These are phyloP conservation scores for Theileria luwenshuni DNA, from an alignment of 169 alveolate genomes.

Conservation along the genomic window DNA sequence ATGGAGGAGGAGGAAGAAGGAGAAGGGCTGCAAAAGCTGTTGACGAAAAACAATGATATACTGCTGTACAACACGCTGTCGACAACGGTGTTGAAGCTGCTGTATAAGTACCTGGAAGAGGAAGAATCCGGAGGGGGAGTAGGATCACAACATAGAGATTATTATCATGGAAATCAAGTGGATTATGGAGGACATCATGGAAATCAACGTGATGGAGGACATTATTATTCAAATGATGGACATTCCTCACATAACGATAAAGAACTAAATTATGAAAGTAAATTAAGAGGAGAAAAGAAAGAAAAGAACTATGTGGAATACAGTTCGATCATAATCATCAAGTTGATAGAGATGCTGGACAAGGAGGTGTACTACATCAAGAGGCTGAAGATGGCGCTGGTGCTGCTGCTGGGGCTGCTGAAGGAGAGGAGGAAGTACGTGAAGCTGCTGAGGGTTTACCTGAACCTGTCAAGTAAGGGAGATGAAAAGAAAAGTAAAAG, in stretches of 20 bases:
- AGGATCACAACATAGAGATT: too few species aligned
- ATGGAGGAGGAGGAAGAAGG: not conserved
- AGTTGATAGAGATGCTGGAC: slow-evolving; percentile 26
- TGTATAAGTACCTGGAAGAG: slow-evolving; percentile 8
- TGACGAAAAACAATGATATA: slow-evolving; percentile 45
- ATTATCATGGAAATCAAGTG: too few species aligned
- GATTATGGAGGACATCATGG: too few species aligned
- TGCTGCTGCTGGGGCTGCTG: slow-evolving; percentile 40
- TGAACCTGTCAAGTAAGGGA: slow-evolving; percentile 10
- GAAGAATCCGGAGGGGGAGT: not conserved
- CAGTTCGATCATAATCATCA: slow-evolving; percentile 36
- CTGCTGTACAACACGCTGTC: slow-evolving; percentile 64
- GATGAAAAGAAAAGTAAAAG: not conserved
- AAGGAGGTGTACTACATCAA: slow-evolving; percentile 25
- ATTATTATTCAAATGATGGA: too few species aligned
- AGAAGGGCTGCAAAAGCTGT: slow-evolving; percentile 11
- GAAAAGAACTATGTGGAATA: slow-evolving; percentile 31
- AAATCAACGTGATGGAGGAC: too few species aligned
- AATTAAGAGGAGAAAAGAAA: not conserved
- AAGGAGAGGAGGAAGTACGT: slow-evolving; percentile 31
- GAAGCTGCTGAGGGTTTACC: slow-evolving; percentile 32
- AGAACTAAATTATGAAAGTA: not conserved
- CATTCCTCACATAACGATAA: not conserved
- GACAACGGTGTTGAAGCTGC: slow-evolving; percentile 48
- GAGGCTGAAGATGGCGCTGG: slow-evolving; percentile 31